Evolutionary conservation across 2,329 filamentous ascomycete species (phyloP), one percentile per base, ranked within the genome.

Genomic region (Colletotrichum sp.): DNA sequence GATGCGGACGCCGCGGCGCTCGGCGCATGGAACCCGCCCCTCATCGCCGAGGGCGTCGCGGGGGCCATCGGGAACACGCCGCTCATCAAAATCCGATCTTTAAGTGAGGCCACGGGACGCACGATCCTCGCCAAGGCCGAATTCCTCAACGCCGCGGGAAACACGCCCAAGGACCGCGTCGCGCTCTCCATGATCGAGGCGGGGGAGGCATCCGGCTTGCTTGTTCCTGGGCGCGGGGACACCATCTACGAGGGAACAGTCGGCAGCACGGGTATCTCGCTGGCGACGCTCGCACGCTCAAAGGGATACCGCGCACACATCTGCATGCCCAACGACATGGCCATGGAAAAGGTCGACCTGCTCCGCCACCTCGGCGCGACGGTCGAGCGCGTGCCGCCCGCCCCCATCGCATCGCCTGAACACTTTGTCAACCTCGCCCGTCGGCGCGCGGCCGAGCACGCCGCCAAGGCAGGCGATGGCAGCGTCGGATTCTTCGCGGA

Each of bases 181-280:
- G 97, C 97, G 2, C 90, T 99, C 49, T 94, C 91, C 85, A 98
- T 99, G 89, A 98, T 99, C 83, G 87, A 92, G 60, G 86, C 93
- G 84, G 97, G 96, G 59, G 97, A 99, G 88, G 90, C 92, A 77
- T 87, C 90, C 65, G 96, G 96, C 3, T 88, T 96, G 21, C 86
- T 99, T 62, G 90, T 89, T 0, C 96, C 97, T 0, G 89, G 94
- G 79, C 93, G 94, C 26, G 96, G 96, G 77, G 97, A 99, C 84
- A 98, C 95, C 59, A 96, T 99, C 81, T 99, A 99, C 85, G 97
- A 99, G 87, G 97, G 97, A 79, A 99, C 97, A 2, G 96, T 98
- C 18, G 97, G 97, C 76, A 98, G 95, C 82, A 99, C 97, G 0
- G 97, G 97, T 26, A 99, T 99, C 80, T 98, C 96, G 18, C 90